Conservation (phyloP, 192 early-diverging fungal genomes). For the Mortierella alpina region DNA sequence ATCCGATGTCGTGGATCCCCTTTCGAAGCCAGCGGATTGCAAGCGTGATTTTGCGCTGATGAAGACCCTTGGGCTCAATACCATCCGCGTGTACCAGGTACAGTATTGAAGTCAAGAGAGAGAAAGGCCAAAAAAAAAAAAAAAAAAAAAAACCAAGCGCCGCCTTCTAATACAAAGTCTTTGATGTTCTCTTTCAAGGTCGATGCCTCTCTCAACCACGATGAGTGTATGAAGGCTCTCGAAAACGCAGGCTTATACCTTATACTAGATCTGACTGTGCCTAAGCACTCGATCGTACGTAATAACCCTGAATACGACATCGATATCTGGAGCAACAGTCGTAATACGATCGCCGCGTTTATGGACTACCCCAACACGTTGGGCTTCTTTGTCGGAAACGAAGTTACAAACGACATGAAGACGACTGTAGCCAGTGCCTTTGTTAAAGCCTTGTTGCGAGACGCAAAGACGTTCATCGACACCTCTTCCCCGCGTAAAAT, state of each 20-base stretch:
- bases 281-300: slow-evolving; percentile 71
- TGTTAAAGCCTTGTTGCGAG: slow-evolving; percentile 75
- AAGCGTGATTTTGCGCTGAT: slow-evolving; percentile 71
- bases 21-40: slow-evolving; percentile 66
- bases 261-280: slow-evolving; percentile 70
- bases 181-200: slow-evolving; percentile 24
- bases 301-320: slow-evolving; percentile 65
- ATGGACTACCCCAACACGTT: slow-evolving; percentile 69
- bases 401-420: slow-evolving; percentile 70
- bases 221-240: slow-evolving; percentile 76
- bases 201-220: slow-evolving; percentile 70
- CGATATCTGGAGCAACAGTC: slow-evolving; percentile 64
- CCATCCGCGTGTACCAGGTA: slow-evolving; percentile 77
- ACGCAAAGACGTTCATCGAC: slow-evolving; percentile 70
- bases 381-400: slow-evolving; percentile 81
- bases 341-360: slow-evolving; percentile 70
- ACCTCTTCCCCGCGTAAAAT: slow-evolving; percentile 57
- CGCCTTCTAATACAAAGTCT: too few relatives aligned
- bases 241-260: slow-evolving; percentile 75
- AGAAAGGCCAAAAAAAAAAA: too few relatives aligned
- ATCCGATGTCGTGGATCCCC: slow-evolving; percentile 60
- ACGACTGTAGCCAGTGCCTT: slow-evolving; percentile 69
- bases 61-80: slow-evolving; percentile 76
- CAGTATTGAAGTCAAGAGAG: neutral
- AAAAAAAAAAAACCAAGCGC: too few relatives aligned